Percentiles rank a stretch among this genome's conserved stretches.
Conservation (phyloP, 495 filamentous ascomycete species). For the Glutinoglossum americanum region DNA sequence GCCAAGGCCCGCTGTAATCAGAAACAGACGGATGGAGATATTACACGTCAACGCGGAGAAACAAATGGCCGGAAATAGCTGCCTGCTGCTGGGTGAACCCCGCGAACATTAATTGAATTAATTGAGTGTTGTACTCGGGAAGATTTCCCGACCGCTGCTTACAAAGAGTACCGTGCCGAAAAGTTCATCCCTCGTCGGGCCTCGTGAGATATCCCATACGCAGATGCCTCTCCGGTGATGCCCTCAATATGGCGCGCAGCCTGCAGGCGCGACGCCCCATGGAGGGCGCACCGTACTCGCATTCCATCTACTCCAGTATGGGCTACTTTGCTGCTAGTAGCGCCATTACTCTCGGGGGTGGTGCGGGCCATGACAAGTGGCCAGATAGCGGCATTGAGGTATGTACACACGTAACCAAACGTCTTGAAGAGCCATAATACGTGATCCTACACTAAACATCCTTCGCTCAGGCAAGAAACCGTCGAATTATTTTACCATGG, state of each 20-base stretch:
- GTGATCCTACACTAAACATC: neutral
- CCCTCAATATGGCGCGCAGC: neutral
- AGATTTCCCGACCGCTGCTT: neutral
- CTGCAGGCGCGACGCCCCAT: neutral
- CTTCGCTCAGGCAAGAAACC: constrained; percentile 39
- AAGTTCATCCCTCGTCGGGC: neutral
- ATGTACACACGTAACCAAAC: neutral
- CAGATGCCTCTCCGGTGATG: neutral
- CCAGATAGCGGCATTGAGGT: constrained; percentile 1
- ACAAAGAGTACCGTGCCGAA: neutral
- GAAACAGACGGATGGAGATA: neutral
- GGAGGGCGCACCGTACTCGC: neutral
- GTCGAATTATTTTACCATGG: constrained; percentile 93
- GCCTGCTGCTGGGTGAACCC: neutral
- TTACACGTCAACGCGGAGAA: neutral
- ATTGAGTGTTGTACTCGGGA: no score
- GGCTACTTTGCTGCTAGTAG: neutral
- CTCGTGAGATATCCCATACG: neutral
- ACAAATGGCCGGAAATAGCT: neutral
- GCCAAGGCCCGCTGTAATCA: neutral
- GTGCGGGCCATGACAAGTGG: neutral
- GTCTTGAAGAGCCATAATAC: neutral
- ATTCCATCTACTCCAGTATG: neutral
- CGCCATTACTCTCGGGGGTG: neutral
- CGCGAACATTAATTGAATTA: no score